These are phyloP conservation scores for Isoetes taiwanensis DNA, from an alignment of 75 land plant genomes.

Conservation along the genomic window DNA sequence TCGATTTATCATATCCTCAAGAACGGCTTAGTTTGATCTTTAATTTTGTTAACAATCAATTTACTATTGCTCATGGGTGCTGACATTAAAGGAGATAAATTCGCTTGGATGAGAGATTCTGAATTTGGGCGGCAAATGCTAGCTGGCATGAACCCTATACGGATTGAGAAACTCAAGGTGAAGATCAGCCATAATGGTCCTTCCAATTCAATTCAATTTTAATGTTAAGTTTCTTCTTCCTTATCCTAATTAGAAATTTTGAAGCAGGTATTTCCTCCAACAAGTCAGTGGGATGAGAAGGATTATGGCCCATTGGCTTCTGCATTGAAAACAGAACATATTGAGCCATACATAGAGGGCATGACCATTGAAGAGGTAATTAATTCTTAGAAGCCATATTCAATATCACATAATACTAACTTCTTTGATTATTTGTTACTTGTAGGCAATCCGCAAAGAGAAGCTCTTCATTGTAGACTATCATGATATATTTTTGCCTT, in stretches of 20 bases:
- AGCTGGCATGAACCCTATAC: conserved; percentile 67
- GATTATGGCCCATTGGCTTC: conserved; percentile 53
- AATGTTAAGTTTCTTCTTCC: too few relatives aligned
- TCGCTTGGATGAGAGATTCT: conserved; percentile 70
- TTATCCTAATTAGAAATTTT: too few relatives aligned
- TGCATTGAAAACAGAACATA: conserved; percentile 31
- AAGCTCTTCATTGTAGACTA: conserved; percentile 59
- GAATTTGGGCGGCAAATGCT: conserved; percentile 77
- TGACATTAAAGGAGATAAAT: conserved; percentile 67
- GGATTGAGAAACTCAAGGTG: conserved; percentile 45
- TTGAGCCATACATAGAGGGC: conserved; percentile 42
- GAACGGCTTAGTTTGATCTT: too few relatives aligned
- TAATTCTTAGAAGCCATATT: neutral
- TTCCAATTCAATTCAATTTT: too few relatives aligned
- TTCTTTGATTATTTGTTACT: neutral
- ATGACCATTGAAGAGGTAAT: conserved; percentile 42
- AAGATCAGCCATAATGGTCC: too few relatives aligned
- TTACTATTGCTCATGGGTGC: too few relatives aligned
- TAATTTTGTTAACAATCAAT: too few relatives aligned
- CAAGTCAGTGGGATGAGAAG: conserved; percentile 41
- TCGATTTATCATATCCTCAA: too few relatives aligned
- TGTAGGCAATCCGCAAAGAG: conserved; percentile 55
- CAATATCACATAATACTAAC: neutral
- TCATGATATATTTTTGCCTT: conserved; percentile 63
- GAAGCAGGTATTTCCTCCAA: conserved; percentile 59